Conservation (phyloP, 768 basidiomycete genomes). For the Boletus barrowsii region DNA sequence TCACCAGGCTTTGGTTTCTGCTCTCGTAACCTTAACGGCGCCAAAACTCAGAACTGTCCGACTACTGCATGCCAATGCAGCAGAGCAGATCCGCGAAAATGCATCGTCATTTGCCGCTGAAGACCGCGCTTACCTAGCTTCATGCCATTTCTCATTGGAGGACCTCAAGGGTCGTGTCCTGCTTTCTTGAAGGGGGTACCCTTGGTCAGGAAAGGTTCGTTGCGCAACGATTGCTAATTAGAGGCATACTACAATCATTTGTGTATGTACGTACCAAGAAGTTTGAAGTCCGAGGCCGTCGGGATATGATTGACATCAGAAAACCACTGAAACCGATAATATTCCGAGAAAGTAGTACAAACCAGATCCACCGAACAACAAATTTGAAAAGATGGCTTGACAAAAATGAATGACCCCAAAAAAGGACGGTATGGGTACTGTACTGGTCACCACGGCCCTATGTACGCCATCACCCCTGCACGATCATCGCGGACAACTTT, state of each 20-base stretch:
- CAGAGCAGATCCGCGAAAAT: constrained; percentile 13
- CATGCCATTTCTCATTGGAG: constrained; percentile 20
- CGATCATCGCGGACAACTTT: too few species aligned
- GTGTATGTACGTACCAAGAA: neutral
- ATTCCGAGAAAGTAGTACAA: too few species aligned
- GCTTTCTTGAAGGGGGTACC: constrained; percentile 6
- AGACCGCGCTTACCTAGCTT: constrained; percentile 9
- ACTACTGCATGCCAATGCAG: constrained; percentile 17
- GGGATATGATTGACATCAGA: neutral
- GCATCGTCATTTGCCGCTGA: neutral
- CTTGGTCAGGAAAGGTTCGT: neutral
- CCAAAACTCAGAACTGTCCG: constrained; percentile 18
- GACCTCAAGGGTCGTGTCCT: constrained; percentile 19
- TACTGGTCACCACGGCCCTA: too few species aligned
- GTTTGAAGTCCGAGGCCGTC: neutral
- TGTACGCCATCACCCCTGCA: too few species aligned
- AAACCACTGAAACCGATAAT: too few species aligned
- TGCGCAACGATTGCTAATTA: neutral
- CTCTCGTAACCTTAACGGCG: constrained; percentile 23
- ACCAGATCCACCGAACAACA: too few species aligned
- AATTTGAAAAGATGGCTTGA: too few species aligned
- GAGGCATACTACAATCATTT: neutral
- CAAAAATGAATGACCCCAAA: too few species aligned
- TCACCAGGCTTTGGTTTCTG: constrained; percentile 15
- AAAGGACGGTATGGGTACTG: too few species aligned